Evolutionary conservation across 495 filamentous ascomycete species (phyloP), one percentile per base, ranked within the genome.

Genomic region (Penicilliopsis zonata): DNA sequence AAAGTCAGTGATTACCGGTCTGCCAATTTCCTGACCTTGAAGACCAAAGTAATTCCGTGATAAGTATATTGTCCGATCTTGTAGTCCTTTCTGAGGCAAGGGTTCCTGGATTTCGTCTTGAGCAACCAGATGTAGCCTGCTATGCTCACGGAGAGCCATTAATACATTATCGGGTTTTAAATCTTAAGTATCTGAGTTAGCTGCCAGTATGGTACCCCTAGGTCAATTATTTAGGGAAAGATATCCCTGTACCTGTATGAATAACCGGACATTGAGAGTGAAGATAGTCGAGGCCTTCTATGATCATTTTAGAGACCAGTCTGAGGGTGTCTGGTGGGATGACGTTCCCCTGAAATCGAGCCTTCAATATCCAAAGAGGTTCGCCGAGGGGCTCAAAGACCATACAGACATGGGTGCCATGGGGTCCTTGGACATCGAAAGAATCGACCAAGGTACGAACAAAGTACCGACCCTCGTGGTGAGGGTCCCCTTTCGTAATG

Each of bases 111-210:
- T 33, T 36, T 60, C 42, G 17, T 44, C 44, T 13, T 43, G 36
- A 25, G 45, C 46, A 33, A 50, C 43, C 3, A 34, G 35, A 13
- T 55, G 36, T 12, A 65, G 44, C 13, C 61, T 34, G 26, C 47
- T 54, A 2, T 30, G 42, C 37, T 65, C 50, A 14, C 55, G 41
- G 19, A 63, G 44, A 13, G 42, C 42, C 13, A 59, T 23, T 30
- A 65, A 35, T 26, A 65, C 53, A 35, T 65, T 65, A 35, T 62
- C 52, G n/a, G 50, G 35, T 38, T 61, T 63, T 5, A 63, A 42
- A 43, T 62, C 59, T 63, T n/a, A 36, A 29, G 43, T 34, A 23
- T 34, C 3, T 36, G 24, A 15, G 23, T 37, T 29, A 41, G 40
- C 24, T 32, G 30, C 36, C n/a, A 28, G 5, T 31, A 35, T 8